Evolutionary conservation across 768 basidiomycete genomes (phyloP).

Genomic region (Termitomyces sp.): DNA sequence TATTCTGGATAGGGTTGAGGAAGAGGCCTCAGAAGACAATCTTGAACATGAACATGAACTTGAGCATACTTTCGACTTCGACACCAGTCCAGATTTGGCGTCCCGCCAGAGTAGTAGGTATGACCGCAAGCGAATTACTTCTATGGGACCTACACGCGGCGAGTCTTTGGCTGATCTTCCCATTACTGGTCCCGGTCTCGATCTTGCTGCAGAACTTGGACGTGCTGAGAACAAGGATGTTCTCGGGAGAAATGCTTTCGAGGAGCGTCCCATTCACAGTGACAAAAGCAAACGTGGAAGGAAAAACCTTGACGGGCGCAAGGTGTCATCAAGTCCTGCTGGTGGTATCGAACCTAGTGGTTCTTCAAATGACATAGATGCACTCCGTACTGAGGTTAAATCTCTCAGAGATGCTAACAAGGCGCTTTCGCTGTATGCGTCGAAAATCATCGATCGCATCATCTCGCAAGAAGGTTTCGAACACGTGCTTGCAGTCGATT

Average conservation of each 20-base stretch:
- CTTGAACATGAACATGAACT: conserved; percentile 34
- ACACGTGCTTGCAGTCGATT: conserved; percentile 92
- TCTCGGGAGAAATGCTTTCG: conserved; percentile 48
- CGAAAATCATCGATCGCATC: conserved; percentile 97
- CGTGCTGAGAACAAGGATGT: conserved; percentile 88
- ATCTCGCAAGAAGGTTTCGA: conserved; percentile 96
- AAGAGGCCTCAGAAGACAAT: conserved; percentile 42
- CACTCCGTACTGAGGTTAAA: conserved; percentile 84
- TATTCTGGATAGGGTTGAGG: conserved; percentile 59
- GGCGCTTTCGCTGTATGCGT: conserved; percentile 90
- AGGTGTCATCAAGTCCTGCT: conserved; percentile 26
- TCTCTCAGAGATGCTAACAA: conserved; percentile 94
- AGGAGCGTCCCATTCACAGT: conserved; percentile 39
- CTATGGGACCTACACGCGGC: conserved; percentile 52
- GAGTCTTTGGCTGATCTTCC: conserved; percentile 85
- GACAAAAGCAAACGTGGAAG: conserved; percentile 45
- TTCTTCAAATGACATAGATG: conserved; percentile 58
- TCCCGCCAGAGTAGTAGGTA: conserved; percentile 36
- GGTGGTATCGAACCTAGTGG: conserved; percentile 38
- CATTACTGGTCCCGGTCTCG: conserved; percentile 84
- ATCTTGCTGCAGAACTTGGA: conserved; percentile 88
- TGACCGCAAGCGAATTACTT: conserved; percentile 47
- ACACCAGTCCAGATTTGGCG: conserved; percentile 30
- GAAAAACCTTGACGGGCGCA: conserved; percentile 37
- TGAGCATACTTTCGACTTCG: conserved; percentile 25